Percentiles rank a stretch among this genome's conserved stretches.
Conservation (phyloP, 352 stramenopile genomes). For the Pythium phragmitis region DNA sequence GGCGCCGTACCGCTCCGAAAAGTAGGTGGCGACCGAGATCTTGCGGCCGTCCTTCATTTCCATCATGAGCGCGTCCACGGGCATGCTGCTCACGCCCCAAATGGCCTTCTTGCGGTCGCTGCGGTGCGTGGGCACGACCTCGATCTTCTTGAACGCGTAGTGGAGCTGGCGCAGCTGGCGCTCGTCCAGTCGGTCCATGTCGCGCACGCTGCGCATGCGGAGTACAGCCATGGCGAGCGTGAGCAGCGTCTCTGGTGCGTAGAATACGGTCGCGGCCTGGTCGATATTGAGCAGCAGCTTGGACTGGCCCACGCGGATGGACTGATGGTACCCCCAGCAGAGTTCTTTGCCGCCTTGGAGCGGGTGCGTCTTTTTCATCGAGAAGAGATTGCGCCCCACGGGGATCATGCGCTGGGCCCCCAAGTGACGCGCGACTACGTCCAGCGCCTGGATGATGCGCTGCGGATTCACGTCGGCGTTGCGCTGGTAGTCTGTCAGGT, state of each 20-base stretch:
- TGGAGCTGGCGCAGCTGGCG: constrained; percentile 35
- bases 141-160: constrained; percentile 50
- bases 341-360: constrained; percentile 66
- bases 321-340: constrained; percentile 76
- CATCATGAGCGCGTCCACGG: constrained; percentile 46
- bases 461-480: constrained; percentile 62
- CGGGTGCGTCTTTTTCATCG: constrained; percentile 53
- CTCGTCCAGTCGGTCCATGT: constrained; percentile 40
- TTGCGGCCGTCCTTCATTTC: constrained; percentile 45
- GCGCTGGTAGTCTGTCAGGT: constrained; percentile 46
- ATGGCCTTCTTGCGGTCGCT: constrained; percentile 59
- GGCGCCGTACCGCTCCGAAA: constrained; percentile 55
- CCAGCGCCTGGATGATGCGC: constrained; percentile 64
- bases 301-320: constrained; percentile 47
- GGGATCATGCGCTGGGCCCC: constrained; percentile 52
- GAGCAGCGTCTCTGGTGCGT: constrained; percentile 49
- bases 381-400: constrained; percentile 74
- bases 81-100: constrained; percentile 44
- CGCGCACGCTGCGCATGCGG: constrained; percentile 33
- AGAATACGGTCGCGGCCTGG: constrained; percentile 69
- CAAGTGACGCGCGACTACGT: constrained; percentile 66
- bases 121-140: constrained; percentile 56
- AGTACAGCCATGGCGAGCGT: constrained; percentile 46
- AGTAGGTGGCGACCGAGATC: constrained; percentile 64
- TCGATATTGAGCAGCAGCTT: constrained; percentile 77